A percentile compares a stretch with the other conserved stretches of the same genome.
These are phyloP conservation scores for Secale cereale DNA, from an alignment of 176 grass and related monocot genomes.

Conservation along the genomic window DNA sequence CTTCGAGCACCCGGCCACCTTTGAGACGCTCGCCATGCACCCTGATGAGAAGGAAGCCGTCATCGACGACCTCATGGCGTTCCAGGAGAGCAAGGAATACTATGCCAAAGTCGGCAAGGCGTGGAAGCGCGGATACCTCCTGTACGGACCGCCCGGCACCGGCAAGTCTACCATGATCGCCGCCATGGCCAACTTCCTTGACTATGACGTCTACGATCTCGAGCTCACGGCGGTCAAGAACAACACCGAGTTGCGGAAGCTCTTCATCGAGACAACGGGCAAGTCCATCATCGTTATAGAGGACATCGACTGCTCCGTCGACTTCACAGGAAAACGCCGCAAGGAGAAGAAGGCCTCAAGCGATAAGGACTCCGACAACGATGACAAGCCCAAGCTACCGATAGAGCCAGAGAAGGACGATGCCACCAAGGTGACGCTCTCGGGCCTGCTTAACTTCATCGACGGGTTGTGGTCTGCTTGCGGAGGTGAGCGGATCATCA, in stretches of 20 bases:
- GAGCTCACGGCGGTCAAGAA: slow-evolving; percentile 62
- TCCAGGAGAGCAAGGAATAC: slow-evolving; percentile 58
- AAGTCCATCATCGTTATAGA: slow-evolving; percentile 74
- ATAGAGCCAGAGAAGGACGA: slow-evolving; percentile 13
- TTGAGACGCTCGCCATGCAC: slow-evolving; percentile 65
- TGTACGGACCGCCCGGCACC: slow-evolving; percentile 37
- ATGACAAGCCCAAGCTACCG: background rate
- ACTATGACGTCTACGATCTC: slow-evolving; percentile 71
- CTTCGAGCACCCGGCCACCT: slow-evolving; percentile 68
- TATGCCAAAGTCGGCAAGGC: slow-evolving; percentile 5
- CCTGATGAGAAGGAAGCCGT: slow-evolving; percentile 40
- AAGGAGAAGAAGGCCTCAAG: slow-evolving; percentile 17
- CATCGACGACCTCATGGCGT: slow-evolving; percentile 49
- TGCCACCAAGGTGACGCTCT: slow-evolving; percentile 45
- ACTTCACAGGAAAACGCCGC: slow-evolving; percentile 55
- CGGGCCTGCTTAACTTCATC: slow-evolving; percentile 73
- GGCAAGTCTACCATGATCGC: slow-evolving; percentile 82
- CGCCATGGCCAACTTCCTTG: slow-evolving; percentile 68
- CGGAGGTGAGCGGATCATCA: slow-evolving; percentile 64
- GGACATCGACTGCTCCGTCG: slow-evolving; percentile 71
- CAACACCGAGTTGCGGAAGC: slow-evolving; percentile 70
- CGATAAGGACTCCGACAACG: background rate
- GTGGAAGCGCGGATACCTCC: slow-evolving; percentile 33
- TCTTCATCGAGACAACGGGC: slow-evolving; percentile 72
- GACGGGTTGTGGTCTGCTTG: slow-evolving; percentile 75